Evolutionary conservation across 129 eudicot species (phyloP).

Genomic region (Ambrosia trifida): DNA sequence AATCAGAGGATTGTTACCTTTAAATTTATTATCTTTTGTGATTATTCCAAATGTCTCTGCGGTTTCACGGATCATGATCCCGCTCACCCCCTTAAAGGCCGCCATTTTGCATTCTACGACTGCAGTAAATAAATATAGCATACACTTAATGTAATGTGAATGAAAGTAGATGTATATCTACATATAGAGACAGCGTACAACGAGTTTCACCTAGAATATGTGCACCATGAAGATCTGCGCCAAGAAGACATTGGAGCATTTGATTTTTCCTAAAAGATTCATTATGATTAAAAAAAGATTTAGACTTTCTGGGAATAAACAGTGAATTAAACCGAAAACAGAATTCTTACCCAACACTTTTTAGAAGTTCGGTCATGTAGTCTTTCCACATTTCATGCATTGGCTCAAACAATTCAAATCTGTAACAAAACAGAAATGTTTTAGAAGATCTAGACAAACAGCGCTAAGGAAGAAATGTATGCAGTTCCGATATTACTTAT

Average conservation of each 20-base stretch:
- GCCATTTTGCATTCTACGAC: slow-evolving; percentile 71
- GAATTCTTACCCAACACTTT: slow-evolving; percentile 57
- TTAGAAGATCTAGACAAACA: background rate
- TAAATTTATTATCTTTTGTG: slow-evolving; percentile 65
- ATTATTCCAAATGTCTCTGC: slow-evolving; percentile 83
- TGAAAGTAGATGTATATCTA: background rate
- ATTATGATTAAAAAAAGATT: slow-evolving; percentile 9
- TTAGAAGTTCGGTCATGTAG: slow-evolving; percentile 56
- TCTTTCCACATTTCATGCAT: slow-evolving; percentile 87
- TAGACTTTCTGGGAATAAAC: background rate
- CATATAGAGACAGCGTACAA: slow-evolving; percentile 8
- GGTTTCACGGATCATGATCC: slow-evolving; percentile 89
- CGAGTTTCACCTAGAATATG: slow-evolving; percentile 56
- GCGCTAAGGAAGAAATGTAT: background rate
- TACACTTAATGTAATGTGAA: background rate
- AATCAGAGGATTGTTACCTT: slow-evolving; percentile 41
- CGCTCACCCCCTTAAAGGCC: slow-evolving; percentile 57
- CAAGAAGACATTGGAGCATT: slow-evolving; percentile 60
- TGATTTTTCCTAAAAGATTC: slow-evolving; percentile 65
- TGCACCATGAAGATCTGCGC: slow-evolving; percentile 92
- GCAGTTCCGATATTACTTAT: slow-evolving; percentile 49
- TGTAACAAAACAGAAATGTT: slow-evolving; percentile 32
- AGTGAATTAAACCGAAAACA: slow-evolving; percentile 6
- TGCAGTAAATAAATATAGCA: slow-evolving; percentile 34
- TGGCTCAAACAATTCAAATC: slow-evolving; percentile 66